phyloP scores from a whole-genome alignment of 257 asterid species.

The Thymus quinquecostatus region DNA sequence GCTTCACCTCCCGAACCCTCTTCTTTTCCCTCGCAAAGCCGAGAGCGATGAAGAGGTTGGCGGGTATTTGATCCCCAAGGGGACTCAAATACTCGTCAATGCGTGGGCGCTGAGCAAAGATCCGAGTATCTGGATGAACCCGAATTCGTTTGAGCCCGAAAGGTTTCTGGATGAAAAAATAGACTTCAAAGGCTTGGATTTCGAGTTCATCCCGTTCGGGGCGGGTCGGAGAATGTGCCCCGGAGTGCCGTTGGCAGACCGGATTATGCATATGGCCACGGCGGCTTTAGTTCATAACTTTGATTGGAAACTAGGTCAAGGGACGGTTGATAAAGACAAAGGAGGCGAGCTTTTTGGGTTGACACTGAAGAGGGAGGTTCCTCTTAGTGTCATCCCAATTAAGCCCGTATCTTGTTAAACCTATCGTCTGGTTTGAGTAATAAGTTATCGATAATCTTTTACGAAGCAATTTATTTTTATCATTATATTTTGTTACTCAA shows the following conservation, averaged over 20 bases:
- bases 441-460: too few relatives aligned
- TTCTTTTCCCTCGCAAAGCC: conserved; percentile 19
- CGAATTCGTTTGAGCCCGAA: conserved; percentile 27
- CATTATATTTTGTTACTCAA: too few relatives aligned
- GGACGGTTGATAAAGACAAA: background rate
- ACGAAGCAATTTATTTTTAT: too few relatives aligned
- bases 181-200: conserved; percentile 35
- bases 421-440: too few relatives aligned
- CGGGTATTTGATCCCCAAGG: conserved; percentile 35
- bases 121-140: conserved; percentile 24
- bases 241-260: conserved; percentile 31
- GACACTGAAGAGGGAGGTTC: background rate
- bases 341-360: conserved; percentile 2
- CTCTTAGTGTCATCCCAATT: conserved; percentile 6
- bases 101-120: conserved; percentile 34
- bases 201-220: conserved; percentile 41
- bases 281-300: conserved; percentile 40
- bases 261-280: conserved; percentile 33
- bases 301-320: conserved; percentile 34
- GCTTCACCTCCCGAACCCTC: conserved; percentile 3
- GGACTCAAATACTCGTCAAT: conserved; percentile 14
- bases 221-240: conserved; percentile 44
- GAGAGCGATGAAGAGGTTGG: background rate
- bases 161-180: background rate
- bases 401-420: too few relatives aligned